A percentile compares a stretch with the other conserved stretches of the same genome.
phyloP scores from a whole-genome alignment of 345 rosid genomes.

The Acer negundo region DNA sequence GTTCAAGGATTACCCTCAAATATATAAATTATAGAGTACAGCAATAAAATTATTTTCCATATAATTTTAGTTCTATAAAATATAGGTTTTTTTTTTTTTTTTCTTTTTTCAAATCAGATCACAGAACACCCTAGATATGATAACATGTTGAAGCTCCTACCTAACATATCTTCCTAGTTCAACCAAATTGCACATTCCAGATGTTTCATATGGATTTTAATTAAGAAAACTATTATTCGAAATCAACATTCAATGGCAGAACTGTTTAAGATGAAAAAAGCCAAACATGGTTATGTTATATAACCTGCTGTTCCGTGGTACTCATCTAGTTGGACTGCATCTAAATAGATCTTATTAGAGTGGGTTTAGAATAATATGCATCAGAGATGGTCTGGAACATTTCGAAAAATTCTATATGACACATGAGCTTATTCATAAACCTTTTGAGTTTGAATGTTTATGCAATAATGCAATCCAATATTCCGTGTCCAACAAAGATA shows the following conservation, averaged over 20 bases:
- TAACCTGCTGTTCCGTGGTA: not conserved
- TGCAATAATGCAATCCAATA: not conserved
- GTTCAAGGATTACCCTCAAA: conserved; percentile 1
- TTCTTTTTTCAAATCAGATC: not conserved
- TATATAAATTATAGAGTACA: not conserved
- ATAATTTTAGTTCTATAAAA: not conserved
- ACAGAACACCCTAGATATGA: not conserved
- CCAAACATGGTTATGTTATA: not conserved
- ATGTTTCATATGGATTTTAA: not conserved
- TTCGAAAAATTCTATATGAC: not conserved
- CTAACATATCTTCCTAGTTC: not conserved
- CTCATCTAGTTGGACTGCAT: not conserved
- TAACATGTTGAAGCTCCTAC: conserved; percentile 6
- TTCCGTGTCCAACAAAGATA: not conserved
- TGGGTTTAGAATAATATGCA: not conserved
- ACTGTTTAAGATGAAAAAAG: not conserved
- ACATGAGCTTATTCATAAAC: not conserved
- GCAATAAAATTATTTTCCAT: not conserved
- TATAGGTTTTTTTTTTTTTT: not conserved
- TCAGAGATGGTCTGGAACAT: not conserved
- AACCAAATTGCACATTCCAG: not conserved
- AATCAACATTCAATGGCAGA: not conserved
- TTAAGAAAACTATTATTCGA: not conserved
- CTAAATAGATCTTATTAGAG: not conserved
- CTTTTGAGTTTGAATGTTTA: not conserved